Percentiles rank a stretch among this genome's conserved stretches.
Evolutionary conservation across 805 yeast genomes (phyloP).

Genomic region (Saccharomycopsis sp.): DNA sequence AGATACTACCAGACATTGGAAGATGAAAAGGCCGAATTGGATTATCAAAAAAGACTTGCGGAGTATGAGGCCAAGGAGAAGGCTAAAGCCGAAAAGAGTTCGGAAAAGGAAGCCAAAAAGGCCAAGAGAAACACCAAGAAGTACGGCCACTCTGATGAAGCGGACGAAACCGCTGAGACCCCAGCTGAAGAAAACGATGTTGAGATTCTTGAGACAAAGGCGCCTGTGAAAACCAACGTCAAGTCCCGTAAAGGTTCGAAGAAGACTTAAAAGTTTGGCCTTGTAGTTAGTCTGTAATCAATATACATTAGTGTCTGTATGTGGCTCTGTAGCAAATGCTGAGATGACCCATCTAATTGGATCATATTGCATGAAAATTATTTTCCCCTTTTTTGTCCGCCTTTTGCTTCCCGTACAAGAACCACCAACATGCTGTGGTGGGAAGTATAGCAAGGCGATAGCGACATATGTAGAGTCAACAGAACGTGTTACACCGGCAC

Average conservation of each 20-base stretch:
- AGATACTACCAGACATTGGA: slow-evolving; percentile 51
- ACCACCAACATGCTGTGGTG: too few relatives aligned
- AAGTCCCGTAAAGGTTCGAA: background rate
- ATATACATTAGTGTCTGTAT: too few relatives aligned
- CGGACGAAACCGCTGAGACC: background rate
- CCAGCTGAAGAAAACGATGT: background rate
- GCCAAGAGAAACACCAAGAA: slow-evolving; percentile 16
- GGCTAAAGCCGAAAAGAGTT: slow-evolving; percentile 12
- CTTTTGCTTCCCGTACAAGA: too few relatives aligned
- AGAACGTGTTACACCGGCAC: too few relatives aligned
- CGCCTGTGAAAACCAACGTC: background rate
- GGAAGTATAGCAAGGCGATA: too few relatives aligned
- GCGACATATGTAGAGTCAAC: too few relatives aligned
- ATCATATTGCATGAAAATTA: too few relatives aligned
- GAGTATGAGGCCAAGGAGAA: slow-evolving; percentile 12
- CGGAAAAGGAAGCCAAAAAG: slow-evolving; percentile 13
- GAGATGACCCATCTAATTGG: too few relatives aligned
- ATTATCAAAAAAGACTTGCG: slow-evolving; percentile 5
- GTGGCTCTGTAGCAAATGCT: too few relatives aligned
- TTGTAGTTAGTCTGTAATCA: background rate
- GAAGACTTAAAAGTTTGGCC: slow-evolving; percentile 4
- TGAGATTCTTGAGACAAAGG: slow-evolving; percentile 3
- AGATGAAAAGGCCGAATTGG: slow-evolving; percentile 10
- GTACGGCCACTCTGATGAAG: slow-evolving; percentile 13
- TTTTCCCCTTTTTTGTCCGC: too few relatives aligned